Percentiles rank a stretch among this genome's conserved stretches.
phyloP scores from a whole-genome alignment of 345 rosid genomes.

The Arabis hirsuta region DNA sequence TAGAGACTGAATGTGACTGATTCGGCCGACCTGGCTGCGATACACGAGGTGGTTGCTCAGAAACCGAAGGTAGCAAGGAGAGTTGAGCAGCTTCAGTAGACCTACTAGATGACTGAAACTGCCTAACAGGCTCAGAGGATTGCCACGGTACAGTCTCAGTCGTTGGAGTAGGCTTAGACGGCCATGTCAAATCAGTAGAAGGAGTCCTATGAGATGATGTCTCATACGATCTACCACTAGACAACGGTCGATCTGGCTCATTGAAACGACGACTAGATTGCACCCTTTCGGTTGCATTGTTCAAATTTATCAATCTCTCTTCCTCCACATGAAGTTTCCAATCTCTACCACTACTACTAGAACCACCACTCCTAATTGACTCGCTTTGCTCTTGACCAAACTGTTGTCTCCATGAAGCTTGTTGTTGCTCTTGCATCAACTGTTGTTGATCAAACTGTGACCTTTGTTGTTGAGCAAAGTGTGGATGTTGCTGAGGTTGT shows the following conservation, averaged over 20 bases:
- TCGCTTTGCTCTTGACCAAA: constrained; percentile 42
- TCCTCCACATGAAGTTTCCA: constrained; percentile 37
- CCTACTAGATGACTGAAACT: constrained; percentile 36
- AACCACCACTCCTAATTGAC: constrained; percentile 38
- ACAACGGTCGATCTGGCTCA: constrained; percentile 25
- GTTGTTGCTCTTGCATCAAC: constrained; percentile 38
- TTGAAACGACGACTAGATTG: constrained; percentile 39
- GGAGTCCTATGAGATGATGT: constrained; percentile 34
- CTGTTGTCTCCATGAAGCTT: constrained; percentile 37
- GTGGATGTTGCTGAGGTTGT: constrained; percentile 26
- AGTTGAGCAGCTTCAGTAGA: constrained; percentile 37
- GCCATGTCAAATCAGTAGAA: constrained; percentile 35
- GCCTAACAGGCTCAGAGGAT: constrained; percentile 25
- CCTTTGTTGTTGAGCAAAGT: constrained; percentile 23
- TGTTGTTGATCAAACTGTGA: constrained; percentile 26
- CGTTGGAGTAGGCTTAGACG: constrained; percentile 23
- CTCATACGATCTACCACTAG: constrained; percentile 21
- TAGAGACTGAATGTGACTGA: constrained; percentile 32
- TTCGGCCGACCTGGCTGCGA: constrained; percentile 21
- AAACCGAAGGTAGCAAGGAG: constrained; percentile 32
- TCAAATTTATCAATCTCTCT: constrained; percentile 38
- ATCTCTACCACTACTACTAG: constrained; percentile 33
- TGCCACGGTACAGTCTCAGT: constrained; percentile 27
- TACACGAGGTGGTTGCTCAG: constrained; percentile 14
- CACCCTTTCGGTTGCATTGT: constrained; percentile 40